Conservation (phyloP, 805 yeast genomes). For the Cyberlindnera subsufficiens region DNA sequence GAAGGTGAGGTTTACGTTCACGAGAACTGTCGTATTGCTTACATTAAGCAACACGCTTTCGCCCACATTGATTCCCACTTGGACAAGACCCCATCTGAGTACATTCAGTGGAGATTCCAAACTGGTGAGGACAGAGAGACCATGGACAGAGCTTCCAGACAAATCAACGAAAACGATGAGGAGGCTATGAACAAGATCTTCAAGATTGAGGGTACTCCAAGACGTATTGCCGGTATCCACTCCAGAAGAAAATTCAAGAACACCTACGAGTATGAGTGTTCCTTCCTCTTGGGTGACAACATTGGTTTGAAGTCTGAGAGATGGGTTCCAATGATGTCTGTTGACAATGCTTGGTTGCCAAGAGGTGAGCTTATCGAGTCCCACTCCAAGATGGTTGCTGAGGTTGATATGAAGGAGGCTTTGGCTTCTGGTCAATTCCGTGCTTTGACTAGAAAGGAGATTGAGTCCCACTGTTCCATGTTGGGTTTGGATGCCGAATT, state of each 20-base stretch:
- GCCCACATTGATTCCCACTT: constrained; percentile 98
- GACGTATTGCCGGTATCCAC: constrained; percentile 92
- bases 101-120: constrained; percentile 99
- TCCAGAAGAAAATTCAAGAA: constrained; percentile 99
- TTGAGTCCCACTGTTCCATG: constrained; percentile 97
- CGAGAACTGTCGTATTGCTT: constrained; percentile 99
- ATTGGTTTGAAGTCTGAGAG: constrained; percentile 98
- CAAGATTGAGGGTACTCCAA: constrained; percentile 97
- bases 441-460: constrained; percentile 99
- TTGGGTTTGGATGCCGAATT: constrained; percentile 98
- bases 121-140: constrained; percentile 99
- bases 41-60: constrained; percentile 99
- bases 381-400: constrained; percentile 98
- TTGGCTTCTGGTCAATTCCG: constrained; percentile 99
- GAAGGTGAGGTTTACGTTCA: constrained; percentile 98
- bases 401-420: constrained; percentile 99
- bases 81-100: constrained; percentile 99
- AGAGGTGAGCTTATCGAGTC: constrained; percentile 97
- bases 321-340: constrained; percentile 99
- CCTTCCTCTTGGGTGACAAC: constrained; percentile 97
- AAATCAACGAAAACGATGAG: constrained; percentile 94
- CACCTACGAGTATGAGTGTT: constrained; percentile 99
- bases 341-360: constrained; percentile 99
- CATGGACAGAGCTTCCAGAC: constrained; percentile 99
- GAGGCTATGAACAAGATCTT: constrained; percentile 98